A percentile compares a stretch with the other conserved stretches of the same genome.
These are phyloP conservation scores for Vickermania spadyakhi DNA, from an alignment of 208 protist species.

Conservation along the genomic window DNA sequence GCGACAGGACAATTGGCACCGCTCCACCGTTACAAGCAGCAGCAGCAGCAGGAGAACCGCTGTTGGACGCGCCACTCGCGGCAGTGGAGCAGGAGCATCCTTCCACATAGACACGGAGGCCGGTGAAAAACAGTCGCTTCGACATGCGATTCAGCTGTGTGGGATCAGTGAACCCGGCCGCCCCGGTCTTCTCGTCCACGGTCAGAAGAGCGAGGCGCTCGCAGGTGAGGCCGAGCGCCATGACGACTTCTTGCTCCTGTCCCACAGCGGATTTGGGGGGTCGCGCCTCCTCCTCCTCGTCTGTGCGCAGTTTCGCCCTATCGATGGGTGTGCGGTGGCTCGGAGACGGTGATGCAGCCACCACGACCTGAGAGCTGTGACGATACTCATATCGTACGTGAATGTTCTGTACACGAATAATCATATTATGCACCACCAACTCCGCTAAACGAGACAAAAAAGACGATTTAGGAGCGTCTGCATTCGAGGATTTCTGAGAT, in stretches of 20 bases:
- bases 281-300: conserved; percentile 13
- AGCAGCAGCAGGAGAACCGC: too few relatives aligned
- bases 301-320: not conserved
- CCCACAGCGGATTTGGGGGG: conserved; percentile 45
- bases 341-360: not conserved
- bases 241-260: conserved; percentile 5
- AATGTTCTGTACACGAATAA: conserved; percentile 68
- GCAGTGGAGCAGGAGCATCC: conserved; percentile 18
- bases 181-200: conserved; percentile 49
- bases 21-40: too few relatives aligned
- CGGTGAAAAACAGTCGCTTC: conserved; percentile 67
- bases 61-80: too few relatives aligned
- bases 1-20: too few relatives aligned
- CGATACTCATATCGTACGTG: conserved; percentile 76
- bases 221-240: conserved; percentile 29
- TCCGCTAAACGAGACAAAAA: conserved; percentile 74
- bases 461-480: conserved; percentile 12
- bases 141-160: conserved; percentile 31
- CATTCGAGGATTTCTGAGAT: not conserved
- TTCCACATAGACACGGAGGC: conserved; percentile 83
- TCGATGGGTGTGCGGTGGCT: not conserved
- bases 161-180: conserved; percentile 70
- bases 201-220: conserved; percentile 61
- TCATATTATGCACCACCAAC: conserved; percentile 82
- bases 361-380: not conserved